Percentiles rank a stretch among this genome's conserved stretches.
Conservation (phyloP, 116 monocot genomes). For the Cymodocea nodosa region DNA sequence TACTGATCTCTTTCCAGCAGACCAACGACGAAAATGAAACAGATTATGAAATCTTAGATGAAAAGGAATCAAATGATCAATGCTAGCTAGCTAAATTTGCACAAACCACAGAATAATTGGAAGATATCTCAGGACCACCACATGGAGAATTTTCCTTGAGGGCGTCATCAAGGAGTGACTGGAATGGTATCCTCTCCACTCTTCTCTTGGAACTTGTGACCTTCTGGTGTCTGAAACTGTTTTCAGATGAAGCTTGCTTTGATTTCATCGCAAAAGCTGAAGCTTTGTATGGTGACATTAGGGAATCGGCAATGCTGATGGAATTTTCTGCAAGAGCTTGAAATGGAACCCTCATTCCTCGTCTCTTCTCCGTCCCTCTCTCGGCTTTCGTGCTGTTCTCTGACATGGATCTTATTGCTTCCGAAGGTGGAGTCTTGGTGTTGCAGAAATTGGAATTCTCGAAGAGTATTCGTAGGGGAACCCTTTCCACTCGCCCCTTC, state of each 20-base stretch:
- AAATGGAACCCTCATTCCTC: slow-evolving; percentile 50
- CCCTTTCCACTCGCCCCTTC: slow-evolving; percentile 41
- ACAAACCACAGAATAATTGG: background rate
- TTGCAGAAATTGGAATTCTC: slow-evolving; percentile 15
- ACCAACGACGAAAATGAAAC: too few species aligned
- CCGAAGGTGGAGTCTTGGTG: background rate
- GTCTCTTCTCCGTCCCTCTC: slow-evolving; percentile 13
- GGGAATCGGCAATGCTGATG: background rate
- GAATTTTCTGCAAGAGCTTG: slow-evolving; percentile 34
- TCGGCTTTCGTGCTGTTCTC: background rate
- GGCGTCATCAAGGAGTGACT: background rate
- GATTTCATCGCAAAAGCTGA: background rate
- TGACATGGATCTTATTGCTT: background rate
- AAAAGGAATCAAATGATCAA: too few species aligned
- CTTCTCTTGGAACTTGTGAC: background rate
- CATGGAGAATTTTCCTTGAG: background rate
- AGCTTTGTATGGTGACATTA: background rate
- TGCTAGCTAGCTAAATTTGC: background rate
- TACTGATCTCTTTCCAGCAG: too few species aligned
- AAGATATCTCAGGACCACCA: background rate
- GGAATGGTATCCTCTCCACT: slow-evolving; percentile 5
- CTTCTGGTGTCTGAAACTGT: background rate
- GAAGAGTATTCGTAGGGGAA: slow-evolving; percentile 53
- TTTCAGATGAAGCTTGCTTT: slow-evolving; percentile 1
- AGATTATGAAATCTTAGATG: too few species aligned